Base-by-base conservation (phyloP, 805 yeast genomes). In the Sungouiozyma ichnusensis region DNA sequence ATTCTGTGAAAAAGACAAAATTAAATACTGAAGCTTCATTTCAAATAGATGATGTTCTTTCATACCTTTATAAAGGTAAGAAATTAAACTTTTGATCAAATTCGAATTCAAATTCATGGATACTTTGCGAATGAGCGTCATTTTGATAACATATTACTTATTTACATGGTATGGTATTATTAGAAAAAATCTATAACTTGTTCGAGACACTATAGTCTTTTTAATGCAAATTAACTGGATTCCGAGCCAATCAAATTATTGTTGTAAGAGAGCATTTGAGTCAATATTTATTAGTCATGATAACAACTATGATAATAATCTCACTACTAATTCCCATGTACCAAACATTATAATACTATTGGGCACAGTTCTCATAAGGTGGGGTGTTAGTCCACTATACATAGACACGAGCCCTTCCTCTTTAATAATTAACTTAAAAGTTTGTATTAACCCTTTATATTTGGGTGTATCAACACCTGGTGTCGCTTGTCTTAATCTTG, bases 331-430 rank as follows among this genome's bases (percentile, higher is more conserved):
- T 59, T 92, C 99, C 97, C 97, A 92, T 3, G 97, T 88, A 37
- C 99, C 98, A 68, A 92, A 92, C 98, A 92, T 92, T 52, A 92
- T 90, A 59, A 92, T 87, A 56, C 95, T 84, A 64, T 92, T 92
- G 3, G 99, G 99, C 40, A 92, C 98, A 0, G 98, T 92, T 64
- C 98, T 77, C 67, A 92, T 74, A 55, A 92, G 68, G 65, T 92
- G 99, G 3, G 99, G 97, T 1, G 99, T 92, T 54, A 92, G 71
- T 1, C 99, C 99, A 43, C 99, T 96, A 60, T 92, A 92, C 86
- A 92, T 83, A 11, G 95, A 82, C 6, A 74, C 80, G 40, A 90
- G 63, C 1, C 99, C 98, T 65, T 92, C 98, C 57, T 92, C 96
- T 54, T 81, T 84, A 15, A 86, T 66, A n/a, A 92, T 77, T 24